A percentile compares a stretch with the other conserved stretches of the same genome.
These are phyloP conservation scores for Zancudomyces culisetae DNA, from an alignment of 371 early-diverging fungal species.

Conservation along the genomic window DNA sequence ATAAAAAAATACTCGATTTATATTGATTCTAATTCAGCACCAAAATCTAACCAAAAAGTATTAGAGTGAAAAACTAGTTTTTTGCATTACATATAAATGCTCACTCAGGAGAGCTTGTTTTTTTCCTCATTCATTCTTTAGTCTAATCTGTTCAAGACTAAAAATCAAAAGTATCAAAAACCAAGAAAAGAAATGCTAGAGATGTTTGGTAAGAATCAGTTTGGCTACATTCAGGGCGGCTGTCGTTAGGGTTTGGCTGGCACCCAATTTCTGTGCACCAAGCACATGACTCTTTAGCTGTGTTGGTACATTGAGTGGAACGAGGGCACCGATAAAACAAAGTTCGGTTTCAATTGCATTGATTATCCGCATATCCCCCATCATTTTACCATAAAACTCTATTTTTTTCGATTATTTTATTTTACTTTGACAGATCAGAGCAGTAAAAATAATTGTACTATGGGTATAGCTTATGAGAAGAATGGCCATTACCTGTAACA, in stretches of 20 bases:
- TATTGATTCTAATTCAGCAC: no score
- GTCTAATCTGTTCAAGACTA: not conserved
- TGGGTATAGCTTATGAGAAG: not conserved
- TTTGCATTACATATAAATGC: no score
- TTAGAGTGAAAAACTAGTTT: no score
- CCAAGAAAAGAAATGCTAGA: not conserved
- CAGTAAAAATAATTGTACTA: not conserved
- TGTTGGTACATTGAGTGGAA: conserved; percentile 28
- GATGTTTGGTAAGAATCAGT: conserved; percentile 2
- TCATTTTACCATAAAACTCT: conserved; percentile 15
- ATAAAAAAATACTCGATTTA: no score
- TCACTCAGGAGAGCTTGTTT: no score
- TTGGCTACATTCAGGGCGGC: conserved; percentile 10
- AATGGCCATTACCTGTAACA: conserved; percentile 4
- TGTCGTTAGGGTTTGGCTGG: conserved; percentile 7
- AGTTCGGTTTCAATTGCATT: conserved; percentile 25
- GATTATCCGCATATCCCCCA: conserved; percentile 11
- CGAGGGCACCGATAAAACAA: conserved; percentile 28
- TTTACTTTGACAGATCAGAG: no score
- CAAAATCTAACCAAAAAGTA: no score
- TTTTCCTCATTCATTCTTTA: no score
- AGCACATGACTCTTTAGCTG: conserved; percentile 29
- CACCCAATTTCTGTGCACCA: conserved; percentile 15
- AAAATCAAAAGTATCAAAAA: not conserved
- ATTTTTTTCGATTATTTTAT: no score